phyloP scores from a whole-genome alignment of 2,329 filamentous ascomycete species.

The Aspergillus puulaauensis region DNA sequence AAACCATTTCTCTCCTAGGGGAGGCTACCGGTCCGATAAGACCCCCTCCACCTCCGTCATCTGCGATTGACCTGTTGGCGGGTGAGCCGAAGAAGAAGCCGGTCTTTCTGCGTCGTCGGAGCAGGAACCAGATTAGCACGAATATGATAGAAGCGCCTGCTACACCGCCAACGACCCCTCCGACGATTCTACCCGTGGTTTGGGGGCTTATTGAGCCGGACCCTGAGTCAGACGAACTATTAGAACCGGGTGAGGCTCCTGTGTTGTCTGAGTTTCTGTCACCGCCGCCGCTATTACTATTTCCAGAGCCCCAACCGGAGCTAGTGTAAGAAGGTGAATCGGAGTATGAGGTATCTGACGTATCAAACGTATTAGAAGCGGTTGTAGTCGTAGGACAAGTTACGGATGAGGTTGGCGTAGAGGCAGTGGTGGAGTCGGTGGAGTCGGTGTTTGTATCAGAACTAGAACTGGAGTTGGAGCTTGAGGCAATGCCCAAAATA shows the following conservation, averaged over 20 bases:
- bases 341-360: background rate
- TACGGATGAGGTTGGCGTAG: background rate
- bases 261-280: background rate
- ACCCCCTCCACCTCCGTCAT: background rate
- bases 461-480: background rate
- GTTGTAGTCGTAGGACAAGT: conserved; percentile 7
- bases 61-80: background rate
- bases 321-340: background rate
- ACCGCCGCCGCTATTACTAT: background rate
- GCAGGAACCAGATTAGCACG: conserved; percentile 10
- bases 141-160: conserved; percentile 47
- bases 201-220: conserved; percentile 24
- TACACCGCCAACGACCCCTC: conserved; percentile 63
- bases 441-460: background rate
- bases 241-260: background rate
- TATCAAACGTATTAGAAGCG: background rate
- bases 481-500: background rate
- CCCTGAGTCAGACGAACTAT: background rate
- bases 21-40: background rate
- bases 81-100: conserved; percentile 13
- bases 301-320: background rate
- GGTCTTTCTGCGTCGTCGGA: conserved; percentile 50
- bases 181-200: conserved; percentile 56
- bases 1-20: conserved; percentile 30
- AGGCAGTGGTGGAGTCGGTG: background rate